Conservation (phyloP, 164 flowering plant species). For the Kalanchoe fedtschenkoi region DNA sequence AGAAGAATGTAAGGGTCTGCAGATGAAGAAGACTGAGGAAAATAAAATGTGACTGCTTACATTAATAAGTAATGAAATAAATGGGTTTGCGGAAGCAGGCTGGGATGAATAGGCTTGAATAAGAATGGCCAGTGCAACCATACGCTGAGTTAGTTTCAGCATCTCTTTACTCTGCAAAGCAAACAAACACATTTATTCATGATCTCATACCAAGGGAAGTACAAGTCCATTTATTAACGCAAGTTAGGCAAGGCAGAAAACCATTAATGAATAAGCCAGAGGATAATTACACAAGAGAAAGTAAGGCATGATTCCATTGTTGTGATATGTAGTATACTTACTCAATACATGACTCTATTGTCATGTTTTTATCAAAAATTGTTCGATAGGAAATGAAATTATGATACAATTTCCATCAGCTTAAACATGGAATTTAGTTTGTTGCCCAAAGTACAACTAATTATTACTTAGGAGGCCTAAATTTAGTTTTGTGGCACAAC, state of each 20-base stretch:
- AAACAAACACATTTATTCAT: background rate
- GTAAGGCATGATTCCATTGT: background rate
- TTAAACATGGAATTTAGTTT: background rate
- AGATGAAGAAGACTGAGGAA: background rate
- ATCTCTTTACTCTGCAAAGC: slow-evolving; percentile 42
- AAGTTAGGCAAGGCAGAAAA: background rate
- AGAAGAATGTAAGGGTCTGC: background rate
- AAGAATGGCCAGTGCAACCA: slow-evolving; percentile 61
- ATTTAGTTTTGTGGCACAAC: no score
- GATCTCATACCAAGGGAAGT: background rate
- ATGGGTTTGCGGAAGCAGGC: slow-evolving; percentile 54
- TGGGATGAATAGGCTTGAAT: slow-evolving; percentile 48
- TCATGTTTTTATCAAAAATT: no score
- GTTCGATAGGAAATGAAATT: no score
- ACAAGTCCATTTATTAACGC: background rate
- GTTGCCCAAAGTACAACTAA: no score
- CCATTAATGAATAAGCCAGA: background rate
- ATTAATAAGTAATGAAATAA: slow-evolving; percentile 38
- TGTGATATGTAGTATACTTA: background rate
- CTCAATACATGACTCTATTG: background rate
- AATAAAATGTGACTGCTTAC: slow-evolving; percentile 27
- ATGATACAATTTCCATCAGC: no score
- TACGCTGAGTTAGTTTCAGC: slow-evolving; percentile 53
- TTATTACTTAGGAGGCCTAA: no score
- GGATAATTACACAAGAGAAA: background rate